Evolutionary conservation across 1,139 yeast genomes (phyloP), one percentile per base, ranked within the genome.

Genomic region (Suhomyces bokatorum): DNA sequence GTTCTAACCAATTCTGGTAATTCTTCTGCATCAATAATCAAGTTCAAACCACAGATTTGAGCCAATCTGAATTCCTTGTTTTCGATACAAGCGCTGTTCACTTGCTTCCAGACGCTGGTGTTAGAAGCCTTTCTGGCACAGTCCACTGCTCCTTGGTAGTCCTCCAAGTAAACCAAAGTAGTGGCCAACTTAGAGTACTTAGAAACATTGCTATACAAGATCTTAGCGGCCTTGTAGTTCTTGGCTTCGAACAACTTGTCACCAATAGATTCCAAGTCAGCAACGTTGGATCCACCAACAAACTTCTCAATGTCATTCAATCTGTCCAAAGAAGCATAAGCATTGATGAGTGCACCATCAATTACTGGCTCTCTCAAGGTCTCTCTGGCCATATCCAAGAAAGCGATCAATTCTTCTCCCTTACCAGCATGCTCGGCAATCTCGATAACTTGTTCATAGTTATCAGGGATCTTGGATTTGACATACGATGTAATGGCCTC

Each of bases 51-150:
- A 81, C 99, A 93, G 67, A 93, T 91, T 75, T 93, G 99, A 10
- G 99, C 99, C 57, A 93, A 78, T 67, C 97, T 83, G 78, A 93
- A 95, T 67, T 93, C 99, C 67, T 85, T 84, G 71, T 89, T 88
- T 60, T 86, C 97, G 65, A 93, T 85, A 80, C 99, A 93, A 20
- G 98, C 99, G 64, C 85, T 87, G 67, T 90, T 89, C 43, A 93
- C 99, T 69, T 91, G 96, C 69, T 90, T 93, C 99, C 99, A 93
- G 35, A 93, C 99, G 61, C 78, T 80, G 51, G 85, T 83, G 68
- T 91, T 91, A 37, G 96, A 87, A 4, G 99, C 99, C 72, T 93
- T 95, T 75, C 99, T 87, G 15, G 99, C 99, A 69, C 97, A 90
- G 62, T 93, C 99, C 53, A 93, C 99, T 40, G 99, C 99, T 46